Evolutionary conservation across 176 grass and related monocot species (phyloP).

Genomic region (Avena atlantica): DNA sequence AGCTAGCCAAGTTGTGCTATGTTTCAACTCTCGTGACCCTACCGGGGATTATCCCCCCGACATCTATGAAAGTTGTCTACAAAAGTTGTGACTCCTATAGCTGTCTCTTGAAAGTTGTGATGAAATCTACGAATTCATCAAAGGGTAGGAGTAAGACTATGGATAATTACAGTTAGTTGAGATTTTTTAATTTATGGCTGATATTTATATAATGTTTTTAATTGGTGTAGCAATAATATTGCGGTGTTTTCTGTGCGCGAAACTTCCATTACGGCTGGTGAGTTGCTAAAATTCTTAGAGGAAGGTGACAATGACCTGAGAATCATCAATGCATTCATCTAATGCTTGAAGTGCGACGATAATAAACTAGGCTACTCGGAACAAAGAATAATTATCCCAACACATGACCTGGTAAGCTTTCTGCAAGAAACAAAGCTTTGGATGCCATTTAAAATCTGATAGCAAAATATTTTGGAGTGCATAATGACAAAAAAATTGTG

Average conservation of each 20-base stretch:
- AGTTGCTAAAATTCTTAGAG: neutral
- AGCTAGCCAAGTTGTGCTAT: no score
- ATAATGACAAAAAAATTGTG: neutral
- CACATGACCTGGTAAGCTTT: neutral
- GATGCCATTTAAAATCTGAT: neutral
- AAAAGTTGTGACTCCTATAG: no score
- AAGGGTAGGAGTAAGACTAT: neutral
- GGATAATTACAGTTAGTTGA: neutral
- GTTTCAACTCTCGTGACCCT: no score
- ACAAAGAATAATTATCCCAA: neutral
- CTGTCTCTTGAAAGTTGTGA: neutral
- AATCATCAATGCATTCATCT: neutral
- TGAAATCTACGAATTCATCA: neutral
- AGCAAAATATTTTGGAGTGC: slow-evolving; percentile 4
- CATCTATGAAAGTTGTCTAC: no score
- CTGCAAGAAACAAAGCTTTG: slow-evolving; percentile 17
- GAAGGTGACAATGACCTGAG: neutral
- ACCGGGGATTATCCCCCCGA: no score
- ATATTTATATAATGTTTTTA: slow-evolving; percentile 5
- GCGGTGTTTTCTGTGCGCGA: neutral
- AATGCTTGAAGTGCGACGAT: neutral
- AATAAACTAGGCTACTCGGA: neutral
- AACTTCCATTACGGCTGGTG: neutral
- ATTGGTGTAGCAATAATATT: neutral
- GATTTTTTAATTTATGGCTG: neutral